These are phyloP conservation scores for Colletotrichum sp. DNA, from an alignment of 2,329 filamentous ascomycete species.

Conservation along the genomic window DNA sequence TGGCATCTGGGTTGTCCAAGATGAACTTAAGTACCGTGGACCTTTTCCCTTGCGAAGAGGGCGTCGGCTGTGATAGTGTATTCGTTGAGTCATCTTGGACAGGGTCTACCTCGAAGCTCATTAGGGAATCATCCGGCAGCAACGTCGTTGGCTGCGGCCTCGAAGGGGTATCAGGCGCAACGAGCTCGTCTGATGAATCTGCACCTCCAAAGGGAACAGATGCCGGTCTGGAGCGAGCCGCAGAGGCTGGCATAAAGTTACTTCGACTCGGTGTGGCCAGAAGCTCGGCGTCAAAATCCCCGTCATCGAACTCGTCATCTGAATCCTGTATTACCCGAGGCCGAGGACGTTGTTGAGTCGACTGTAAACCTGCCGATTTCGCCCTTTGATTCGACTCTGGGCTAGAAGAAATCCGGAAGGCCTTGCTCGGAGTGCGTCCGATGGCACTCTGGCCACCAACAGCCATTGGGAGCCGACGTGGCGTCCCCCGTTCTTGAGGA, in stretches of 20 bases:
- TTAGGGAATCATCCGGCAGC: not conserved
- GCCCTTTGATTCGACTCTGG: slow-evolving; percentile 19
- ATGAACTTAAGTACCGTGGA: slow-evolving; percentile 25
- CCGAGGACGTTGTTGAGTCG: slow-evolving; percentile 15
- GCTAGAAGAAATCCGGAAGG: slow-evolving; percentile 18
- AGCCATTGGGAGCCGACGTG: not conserved
- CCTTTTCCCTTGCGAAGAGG: slow-evolving; percentile 9
- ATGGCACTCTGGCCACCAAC: not conserved
- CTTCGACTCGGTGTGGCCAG: slow-evolving; percentile 43
- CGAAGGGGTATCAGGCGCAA: slow-evolving; percentile 19
- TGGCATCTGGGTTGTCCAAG: slow-evolving; percentile 29
- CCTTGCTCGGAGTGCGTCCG: slow-evolving; percentile 26
- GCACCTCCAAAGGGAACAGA: slow-evolving; percentile 18
- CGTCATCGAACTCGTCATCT: slow-evolving; percentile 64
- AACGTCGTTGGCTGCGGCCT: not conserved
- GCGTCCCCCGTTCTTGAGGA: not conserved
- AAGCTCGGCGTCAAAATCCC: slow-evolving; percentile 62
- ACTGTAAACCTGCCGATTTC: not conserved
- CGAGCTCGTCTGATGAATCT: slow-evolving; percentile 15
- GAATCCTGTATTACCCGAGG: slow-evolving; percentile 57
- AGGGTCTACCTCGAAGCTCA: not conserved
- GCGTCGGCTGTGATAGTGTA: not conserved
- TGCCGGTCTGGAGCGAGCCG: slow-evolving; percentile 10
- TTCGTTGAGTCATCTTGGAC: not conserved
- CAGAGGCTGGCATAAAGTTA: slow-evolving; percentile 13